Conservation (phyloP, 202 grass and related monocot species). For the Eragrostis tef region DNA sequence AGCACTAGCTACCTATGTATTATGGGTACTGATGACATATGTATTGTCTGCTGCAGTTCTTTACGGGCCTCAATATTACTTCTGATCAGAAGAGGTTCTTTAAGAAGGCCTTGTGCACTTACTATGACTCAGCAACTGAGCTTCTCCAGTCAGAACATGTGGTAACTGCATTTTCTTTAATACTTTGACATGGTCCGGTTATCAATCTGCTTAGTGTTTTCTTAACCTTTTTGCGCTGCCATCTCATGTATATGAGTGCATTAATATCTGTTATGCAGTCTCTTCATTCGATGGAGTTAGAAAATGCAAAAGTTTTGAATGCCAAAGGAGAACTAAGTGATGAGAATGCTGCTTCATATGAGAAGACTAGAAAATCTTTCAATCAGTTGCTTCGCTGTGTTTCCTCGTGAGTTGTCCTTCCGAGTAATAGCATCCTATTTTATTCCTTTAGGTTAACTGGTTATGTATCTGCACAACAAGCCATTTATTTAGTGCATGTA, state of each 20-base stretch:
- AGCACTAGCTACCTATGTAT: constrained; percentile 8
- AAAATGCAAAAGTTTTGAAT: constrained; percentile 90
- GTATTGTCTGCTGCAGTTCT: constrained; percentile 67
- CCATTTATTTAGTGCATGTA: not conserved
- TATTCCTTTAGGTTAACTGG: not conserved
- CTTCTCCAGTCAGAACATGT: constrained; percentile 81
- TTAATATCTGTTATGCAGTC: constrained; percentile 56
- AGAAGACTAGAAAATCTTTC: constrained; percentile 60
- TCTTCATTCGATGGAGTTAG: constrained; percentile 81
- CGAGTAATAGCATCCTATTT: constrained; percentile 2
- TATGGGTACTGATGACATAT: not conserved
- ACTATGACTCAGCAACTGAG: constrained; percentile 87
- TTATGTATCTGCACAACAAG: not conserved
- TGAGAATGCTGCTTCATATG: constrained; percentile 47
- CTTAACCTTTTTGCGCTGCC: constrained; percentile 27
- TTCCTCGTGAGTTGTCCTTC: constrained; percentile 62
- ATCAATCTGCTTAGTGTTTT: constrained; percentile 26
- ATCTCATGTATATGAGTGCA: constrained; percentile 39
- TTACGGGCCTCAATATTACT: constrained; percentile 77
- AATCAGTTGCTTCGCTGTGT: constrained; percentile 79
- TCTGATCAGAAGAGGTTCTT: constrained; percentile 94
- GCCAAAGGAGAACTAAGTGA: constrained; percentile 96
- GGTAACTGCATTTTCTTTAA: constrained; percentile 58
- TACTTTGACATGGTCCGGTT: not conserved
- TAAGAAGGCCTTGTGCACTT: constrained; percentile 86